A percentile compares a stretch with the other conserved stretches of the same genome.
Conservation (phyloP, 2,329 filamentous ascomycete species). For the Trichoderma afroharzianum region DNA sequence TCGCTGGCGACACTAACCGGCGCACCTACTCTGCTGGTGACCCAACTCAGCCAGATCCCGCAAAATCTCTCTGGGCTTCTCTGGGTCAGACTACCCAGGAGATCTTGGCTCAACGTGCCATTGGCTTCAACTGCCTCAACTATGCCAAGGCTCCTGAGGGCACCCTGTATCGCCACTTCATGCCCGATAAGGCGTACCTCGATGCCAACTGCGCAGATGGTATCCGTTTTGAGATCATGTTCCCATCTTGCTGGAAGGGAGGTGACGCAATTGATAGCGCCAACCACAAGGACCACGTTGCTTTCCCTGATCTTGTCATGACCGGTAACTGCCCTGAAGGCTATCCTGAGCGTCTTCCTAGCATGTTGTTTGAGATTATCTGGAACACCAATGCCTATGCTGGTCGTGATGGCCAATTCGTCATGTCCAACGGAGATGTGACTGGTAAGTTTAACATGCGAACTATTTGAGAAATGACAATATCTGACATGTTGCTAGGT, state of each 20-base stretch:
- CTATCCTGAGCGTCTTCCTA: constrained; percentile 65
- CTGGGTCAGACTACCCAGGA: constrained; percentile 62
- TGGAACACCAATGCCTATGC: constrained; percentile 68
- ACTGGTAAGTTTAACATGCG: constrained; percentile 49
- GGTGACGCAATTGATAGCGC: constrained; percentile 53
- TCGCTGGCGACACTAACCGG: constrained; percentile 67
- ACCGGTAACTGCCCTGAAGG: constrained; percentile 69
- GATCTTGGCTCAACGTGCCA: constrained; percentile 70
- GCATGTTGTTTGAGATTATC: constrained; percentile 83
- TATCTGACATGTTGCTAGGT: constrained; percentile 40
- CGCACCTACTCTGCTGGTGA: constrained; percentile 69
- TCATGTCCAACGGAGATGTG: constrained; percentile 74
- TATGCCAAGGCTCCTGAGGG: constrained; percentile 64
- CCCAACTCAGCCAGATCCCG: constrained; percentile 59
- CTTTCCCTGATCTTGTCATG: constrained; percentile 74
- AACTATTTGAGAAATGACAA: too few species aligned
- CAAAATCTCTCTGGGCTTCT: constrained; percentile 66
- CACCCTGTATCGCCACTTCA: constrained; percentile 74
- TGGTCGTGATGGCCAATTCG: constrained; percentile 63
- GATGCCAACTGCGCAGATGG: constrained; percentile 81
- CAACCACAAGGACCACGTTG: constrained; percentile 64
- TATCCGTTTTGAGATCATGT: constrained; percentile 78
- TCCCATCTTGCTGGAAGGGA: constrained; percentile 87
- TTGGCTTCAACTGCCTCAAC: constrained; percentile 96
- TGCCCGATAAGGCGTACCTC: constrained; percentile 76